Evolutionary conservation across 768 basidiomycete species (phyloP), one percentile per base, ranked within the genome.

Genomic region (Phylloporus sp.): DNA sequence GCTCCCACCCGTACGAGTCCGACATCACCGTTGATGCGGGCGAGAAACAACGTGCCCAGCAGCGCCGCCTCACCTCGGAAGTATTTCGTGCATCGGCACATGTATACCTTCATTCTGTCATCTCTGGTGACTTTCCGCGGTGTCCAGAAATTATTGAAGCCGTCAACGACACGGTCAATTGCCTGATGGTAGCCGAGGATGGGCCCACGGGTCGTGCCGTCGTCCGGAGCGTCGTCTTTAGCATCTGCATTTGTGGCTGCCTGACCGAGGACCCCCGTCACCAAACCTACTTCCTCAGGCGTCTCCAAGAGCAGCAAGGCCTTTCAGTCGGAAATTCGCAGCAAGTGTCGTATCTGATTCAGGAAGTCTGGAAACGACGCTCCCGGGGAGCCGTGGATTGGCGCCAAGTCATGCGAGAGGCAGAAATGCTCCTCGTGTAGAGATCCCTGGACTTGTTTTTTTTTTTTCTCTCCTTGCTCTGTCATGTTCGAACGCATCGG

Each of bases 141-240:
- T 82, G 82, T 26, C 71, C 70, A 3, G 86, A 90, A 56, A 84
- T 90, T 56, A 62, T 65, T 17, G 62, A 69, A 4, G 74, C 72
- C 14, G 78, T 88, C 23, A 46, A 70, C 15, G 76, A 82, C 18
- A 78, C 78, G 35, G 73, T 85, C 61, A 49, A 56, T 5, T 71
- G 74, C 49, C 67, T 84, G 46, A 62, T 52, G 55, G 55, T 48
- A 14, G 71, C 74, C 49, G 61, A 56, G 56, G 62, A 67, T 54
- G 54, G 54, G n/a, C 63, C 54, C 35, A 67, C 71, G 33, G 68
- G 73, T 38, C 73, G 74, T 34, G 72, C 76, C 13, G 82, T 90
- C 22, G 76, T 88, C 46, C 74, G 86, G 31, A 86, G 82, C 66
- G 87, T 86, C 22, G 85, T 90, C 55, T 88, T 90, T 56, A 77